Base-by-base conservation (phyloP, 2,329 filamentous ascomycete species). In the Sclerotinia glacialis region DNA sequence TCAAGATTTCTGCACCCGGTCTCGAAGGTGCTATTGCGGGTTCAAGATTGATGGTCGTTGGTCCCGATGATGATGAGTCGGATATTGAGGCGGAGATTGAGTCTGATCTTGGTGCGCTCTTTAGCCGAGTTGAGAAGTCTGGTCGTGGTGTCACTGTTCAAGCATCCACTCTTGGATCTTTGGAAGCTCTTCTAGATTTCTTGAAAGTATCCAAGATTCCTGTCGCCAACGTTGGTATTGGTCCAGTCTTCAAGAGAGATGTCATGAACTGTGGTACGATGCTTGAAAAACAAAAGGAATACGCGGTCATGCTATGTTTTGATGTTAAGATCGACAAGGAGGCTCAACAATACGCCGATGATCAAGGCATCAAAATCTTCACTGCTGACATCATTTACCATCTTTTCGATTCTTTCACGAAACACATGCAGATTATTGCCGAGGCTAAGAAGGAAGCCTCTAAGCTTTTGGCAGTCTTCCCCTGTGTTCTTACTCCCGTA, bases 301-400 rank as follows among this genome's bases (percentile, higher is more conserved):
- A 89, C 73, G 95, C 95, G n/a, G 92, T 98, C 77, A 99, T 99
- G 95, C 88, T 99, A 61, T 98, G 95, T 79, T 99, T 99, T 84
- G 96, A 99, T 78, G 95, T 99, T 80, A 98, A 97, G 82, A 92
- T 99, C 21, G 95, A 99, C 81, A 98, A 97, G 79, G 95, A 99
- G 77, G 95, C 95, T 0, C 88, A 90, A 71, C 84, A 86, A 12
- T 96, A 98, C 74, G 95, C 95, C 14, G 92, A 97, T 23, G 93
- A 98, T 67, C 88, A 96, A 69, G 93, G 93, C 62, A 91, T 99
- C 81, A 98, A 96, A 83, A 91, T 99, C 74, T 99, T 99, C 82
- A 96, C 92, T 3, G 95, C 96, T 3, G 94, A 99, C 79, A 99
- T 99, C 74, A 99, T 99, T 76, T 99, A 99, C 80, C 95, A 99